A percentile compares a stretch with the other conserved stretches of the same genome.
These are phyloP conservation scores for Lactarius psammicola DNA, from an alignment of 768 basidiomycete species.

Conservation along the genomic window DNA sequence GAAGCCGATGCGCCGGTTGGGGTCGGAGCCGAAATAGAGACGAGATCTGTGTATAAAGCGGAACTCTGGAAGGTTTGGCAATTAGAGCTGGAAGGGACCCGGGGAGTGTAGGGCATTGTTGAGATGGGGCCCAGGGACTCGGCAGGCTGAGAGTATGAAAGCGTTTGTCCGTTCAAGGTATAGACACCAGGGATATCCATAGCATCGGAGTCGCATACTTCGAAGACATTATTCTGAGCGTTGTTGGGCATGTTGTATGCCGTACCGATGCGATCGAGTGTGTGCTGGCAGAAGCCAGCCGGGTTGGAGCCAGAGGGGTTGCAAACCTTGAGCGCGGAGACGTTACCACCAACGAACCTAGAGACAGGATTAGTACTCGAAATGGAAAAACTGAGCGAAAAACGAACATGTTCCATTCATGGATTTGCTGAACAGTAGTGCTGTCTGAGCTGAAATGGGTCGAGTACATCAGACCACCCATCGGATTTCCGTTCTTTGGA, in stretches of 20 bases:
- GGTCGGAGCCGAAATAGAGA: neutral
- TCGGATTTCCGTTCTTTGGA: slow-evolving; percentile 57
- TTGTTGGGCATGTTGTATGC: slow-evolving; percentile 67
- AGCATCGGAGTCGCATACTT: slow-evolving; percentile 63
- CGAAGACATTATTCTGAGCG: slow-evolving; percentile 58
- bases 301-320: slow-evolving; percentile 54
- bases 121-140: slow-evolving; percentile 47
- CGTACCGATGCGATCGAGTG: slow-evolving; percentile 74
- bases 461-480: slow-evolving; percentile 70
- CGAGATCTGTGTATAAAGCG: slow-evolving; percentile 37
- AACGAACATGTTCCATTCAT: slow-evolving; percentile 67
- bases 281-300: slow-evolving; percentile 62
- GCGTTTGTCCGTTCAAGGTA: slow-evolving; percentile 40
- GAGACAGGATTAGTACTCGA: slow-evolving; percentile 26
- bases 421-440: slow-evolving; percentile 50
- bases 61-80: slow-evolving; percentile 42
- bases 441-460: slow-evolving; percentile 48
- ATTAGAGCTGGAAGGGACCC: slow-evolving; percentile 43
- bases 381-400: too few relatives aligned
- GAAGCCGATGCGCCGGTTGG: neutral
- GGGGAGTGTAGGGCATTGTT: slow-evolving; percentile 45
- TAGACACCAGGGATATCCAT: slow-evolving; percentile 59
- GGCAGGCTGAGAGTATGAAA: slow-evolving; percentile 48
- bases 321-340: slow-evolving; percentile 74
- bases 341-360: slow-evolving; percentile 68